Evolutionary conservation across 305 asterid genomes (phyloP), one percentile per base, ranked within the genome.

Genomic region (Rubia tinctorum): DNA sequence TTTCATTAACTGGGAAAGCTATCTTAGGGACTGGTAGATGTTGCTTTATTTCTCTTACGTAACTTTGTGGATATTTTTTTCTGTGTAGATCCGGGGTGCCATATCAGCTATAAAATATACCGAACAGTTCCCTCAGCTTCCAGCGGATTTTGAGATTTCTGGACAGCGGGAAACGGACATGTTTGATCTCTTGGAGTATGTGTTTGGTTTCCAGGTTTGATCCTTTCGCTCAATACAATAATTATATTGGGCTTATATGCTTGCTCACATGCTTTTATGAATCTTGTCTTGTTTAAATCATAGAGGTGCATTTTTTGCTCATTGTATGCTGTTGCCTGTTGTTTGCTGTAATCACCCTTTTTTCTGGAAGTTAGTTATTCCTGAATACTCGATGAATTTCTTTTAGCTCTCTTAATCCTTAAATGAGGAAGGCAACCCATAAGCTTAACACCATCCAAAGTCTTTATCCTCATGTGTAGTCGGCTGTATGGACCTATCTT

Each of bases 161-260:
- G 95, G 90, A 76, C 95, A 86, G 74, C 86, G 95, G 77, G 79
- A 86, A 51, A 53, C 79, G 87, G 99, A 94, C 83, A 91, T 94
- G 99, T 91, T 94, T 85, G 99, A 94, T 82, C 91, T 94, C 64
- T 82, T 94, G 89, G 97, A 91, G 82, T 90, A 81, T 72, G 95
- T 88, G 64, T 94, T 94, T 79, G 98, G 98, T 79, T 94, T 94
- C 80, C 99, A 94, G 97, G 99, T 94, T 73, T 72, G 76, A 60
- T 53, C 69, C 71, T 78, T 34, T 49, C 43, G 14, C 63, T 27
- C 45, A 47, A 30, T 11, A 27, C 49, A 47, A 11, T 10, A 47
- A 47, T 47, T 14, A 47, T 47, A 13, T 47, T 47, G 55, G 18
- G 55, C 55, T 47, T 47, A 12, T 47, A 17, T 47, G 53, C 53